phyloP scores from a whole-genome alignment of 2,329 filamentous ascomycete genomes.

The Lomentospora prolificans region DNA sequence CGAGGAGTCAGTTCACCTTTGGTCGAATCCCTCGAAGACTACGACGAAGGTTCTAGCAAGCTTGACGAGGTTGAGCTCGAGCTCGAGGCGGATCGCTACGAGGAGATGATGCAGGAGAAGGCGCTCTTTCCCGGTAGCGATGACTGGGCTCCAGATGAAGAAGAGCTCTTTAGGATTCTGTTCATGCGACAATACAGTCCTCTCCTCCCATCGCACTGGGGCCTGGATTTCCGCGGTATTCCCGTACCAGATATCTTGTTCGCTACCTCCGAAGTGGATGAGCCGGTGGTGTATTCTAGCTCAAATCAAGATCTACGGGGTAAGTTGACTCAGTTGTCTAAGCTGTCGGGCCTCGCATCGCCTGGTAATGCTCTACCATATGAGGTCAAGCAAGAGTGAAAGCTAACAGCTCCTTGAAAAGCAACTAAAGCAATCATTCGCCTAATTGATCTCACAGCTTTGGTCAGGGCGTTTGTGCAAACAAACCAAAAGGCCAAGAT shows the following conservation, averaged over 20 bases:
- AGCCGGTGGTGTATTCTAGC: slow-evolving; percentile 29
- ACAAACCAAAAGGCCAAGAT: slow-evolving; percentile 23
- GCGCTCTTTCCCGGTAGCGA: slow-evolving; percentile 29
- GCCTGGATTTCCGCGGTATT: slow-evolving; percentile 28
- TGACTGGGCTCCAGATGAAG: slow-evolving; percentile 42
- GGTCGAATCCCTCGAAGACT: not conserved
- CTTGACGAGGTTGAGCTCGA: slow-evolving; percentile 7
- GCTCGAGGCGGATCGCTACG: slow-evolving; percentile 12
- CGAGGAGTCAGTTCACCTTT: not conserved
- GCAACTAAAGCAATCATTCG: slow-evolving; percentile 28
- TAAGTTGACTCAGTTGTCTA: slow-evolving; percentile 12
- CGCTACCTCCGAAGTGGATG: slow-evolving; percentile 18
- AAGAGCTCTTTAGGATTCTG: slow-evolving; percentile 30
- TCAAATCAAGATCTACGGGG: slow-evolving; percentile 26
- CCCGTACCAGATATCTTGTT: slow-evolving; percentile 29
- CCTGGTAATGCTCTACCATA: too few relatives aligned
- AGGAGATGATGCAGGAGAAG: slow-evolving; percentile 35
- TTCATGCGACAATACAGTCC: slow-evolving; percentile 30
- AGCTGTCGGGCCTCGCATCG: too few relatives aligned
- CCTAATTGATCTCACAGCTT: slow-evolving; percentile 29
- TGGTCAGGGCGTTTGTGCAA: slow-evolving; percentile 24
- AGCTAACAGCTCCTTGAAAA: slow-evolving; percentile 10
- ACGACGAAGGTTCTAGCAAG: slow-evolving; percentile 4
- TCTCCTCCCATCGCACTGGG: slow-evolving; percentile 30
- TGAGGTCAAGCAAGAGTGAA: not conserved